Percentiles rank a stretch among this genome's conserved stretches.
Evolutionary conservation across 257 asterid species (phyloP).

Genomic region (Solanum bulbocastanum): DNA sequence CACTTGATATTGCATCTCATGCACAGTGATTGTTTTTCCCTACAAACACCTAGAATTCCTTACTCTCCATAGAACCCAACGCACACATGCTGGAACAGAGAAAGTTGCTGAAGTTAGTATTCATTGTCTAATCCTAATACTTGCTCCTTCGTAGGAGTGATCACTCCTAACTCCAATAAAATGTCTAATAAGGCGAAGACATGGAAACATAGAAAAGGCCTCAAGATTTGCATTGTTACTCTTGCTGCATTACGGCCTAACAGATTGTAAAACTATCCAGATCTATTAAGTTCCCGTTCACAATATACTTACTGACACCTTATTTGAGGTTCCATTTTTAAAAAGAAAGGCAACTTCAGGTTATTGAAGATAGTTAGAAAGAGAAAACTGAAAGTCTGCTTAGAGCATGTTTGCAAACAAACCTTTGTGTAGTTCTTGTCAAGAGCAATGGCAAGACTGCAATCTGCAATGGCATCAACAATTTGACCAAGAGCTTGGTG

Average conservation of each 20-base stretch:
- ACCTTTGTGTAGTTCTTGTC: constrained; percentile 77
- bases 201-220: background rate
- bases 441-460: constrained; percentile 87
- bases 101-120: background rate
- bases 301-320: background rate
- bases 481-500: constrained; percentile 72
- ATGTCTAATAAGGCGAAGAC: background rate
- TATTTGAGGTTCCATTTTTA: background rate
- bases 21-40: background rate
- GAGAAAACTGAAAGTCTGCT: background rate
- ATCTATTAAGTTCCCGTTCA: background rate
- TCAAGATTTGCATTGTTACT: background rate
- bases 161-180: background rate
- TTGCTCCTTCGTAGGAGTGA: background rate
- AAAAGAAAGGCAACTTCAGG: background rate
- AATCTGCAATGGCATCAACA: constrained; percentile 88
- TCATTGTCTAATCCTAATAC: background rate
- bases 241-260: background rate
- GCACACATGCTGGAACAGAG: background rate
- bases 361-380: background rate
- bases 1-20: background rate
- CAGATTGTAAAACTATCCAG: background rate
- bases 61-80: background rate
- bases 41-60: background rate
- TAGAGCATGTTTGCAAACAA: constrained; percentile 3